phyloP scores from a whole-genome alignment of 2,329 filamentous ascomycete genomes.

The Venturia asperata region DNA sequence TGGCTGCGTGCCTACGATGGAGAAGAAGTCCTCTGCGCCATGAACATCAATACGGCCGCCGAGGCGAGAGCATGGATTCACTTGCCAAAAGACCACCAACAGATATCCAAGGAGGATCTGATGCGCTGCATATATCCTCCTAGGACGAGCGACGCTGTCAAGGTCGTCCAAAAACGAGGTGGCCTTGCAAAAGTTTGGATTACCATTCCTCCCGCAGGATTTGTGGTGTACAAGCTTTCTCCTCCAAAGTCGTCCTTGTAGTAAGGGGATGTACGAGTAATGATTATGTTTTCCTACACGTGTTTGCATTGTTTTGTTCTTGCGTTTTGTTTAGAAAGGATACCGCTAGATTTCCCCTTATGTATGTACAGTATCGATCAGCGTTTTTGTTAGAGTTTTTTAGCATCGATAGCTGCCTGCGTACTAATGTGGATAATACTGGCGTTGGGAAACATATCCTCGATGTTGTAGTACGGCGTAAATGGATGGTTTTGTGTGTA shows the following conservation, averaged over 20 bases:
- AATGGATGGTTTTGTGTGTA: not conserved
- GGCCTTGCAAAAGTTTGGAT: constrained; percentile 19
- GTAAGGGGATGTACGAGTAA: not conserved
- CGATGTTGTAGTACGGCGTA: not conserved
- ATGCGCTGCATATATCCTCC: constrained; percentile 4
- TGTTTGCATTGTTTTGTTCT: not conserved
- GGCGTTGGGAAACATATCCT: not conserved
- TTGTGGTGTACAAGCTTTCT: constrained; percentile 23
- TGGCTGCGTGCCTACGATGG: constrained; percentile 25
- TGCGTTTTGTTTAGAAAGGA: not conserved
- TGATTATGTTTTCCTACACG: not conserved
- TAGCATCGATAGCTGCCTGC: constrained; percentile 14
- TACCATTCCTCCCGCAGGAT: constrained; percentile 22
- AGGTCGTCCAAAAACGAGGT: not conserved
- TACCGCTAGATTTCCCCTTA: constrained; percentile 9
- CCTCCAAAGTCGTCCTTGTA: not conserved
- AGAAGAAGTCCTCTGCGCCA: constrained; percentile 22
- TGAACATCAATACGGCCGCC: constrained; percentile 21
- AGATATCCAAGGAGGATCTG: constrained; percentile 4
- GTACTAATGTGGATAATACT: constrained; percentile 1
- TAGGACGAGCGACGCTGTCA: not conserved
- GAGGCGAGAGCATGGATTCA: constrained; percentile 21
- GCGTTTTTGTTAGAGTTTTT: constrained; percentile 4
- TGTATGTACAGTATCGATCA: constrained; percentile 16
- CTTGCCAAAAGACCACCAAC: constrained; percentile 22